These are phyloP conservation scores for Thraustochytrium sp. DNA, from an alignment of 352 stramenopile species.

Conservation along the genomic window DNA sequence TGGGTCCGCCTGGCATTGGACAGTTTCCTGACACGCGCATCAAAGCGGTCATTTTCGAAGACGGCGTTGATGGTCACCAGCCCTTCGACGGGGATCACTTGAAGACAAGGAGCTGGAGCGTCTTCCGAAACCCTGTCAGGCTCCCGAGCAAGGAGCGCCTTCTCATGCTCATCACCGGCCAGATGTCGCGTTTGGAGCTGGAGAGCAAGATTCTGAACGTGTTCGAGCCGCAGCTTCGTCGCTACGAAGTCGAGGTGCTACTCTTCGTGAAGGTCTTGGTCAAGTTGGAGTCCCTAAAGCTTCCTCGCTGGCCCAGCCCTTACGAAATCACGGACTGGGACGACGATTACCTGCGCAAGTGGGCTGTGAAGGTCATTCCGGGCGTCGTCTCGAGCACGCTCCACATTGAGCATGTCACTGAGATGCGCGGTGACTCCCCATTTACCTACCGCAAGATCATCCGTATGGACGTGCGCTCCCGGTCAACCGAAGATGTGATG, in stretches of 20 bases:
- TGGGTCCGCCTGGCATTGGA: not conserved
- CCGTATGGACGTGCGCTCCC: not conserved
- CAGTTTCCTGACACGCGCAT: not conserved
- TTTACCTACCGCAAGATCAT: not conserved
- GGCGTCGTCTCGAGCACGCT: not conserved
- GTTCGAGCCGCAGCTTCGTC: not conserved
- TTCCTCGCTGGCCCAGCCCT: not conserved
- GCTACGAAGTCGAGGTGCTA: not conserved
- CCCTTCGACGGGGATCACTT: not conserved
- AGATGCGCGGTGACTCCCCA: not conserved
- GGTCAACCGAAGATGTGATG: not conserved
- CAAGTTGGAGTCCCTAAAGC: not conserved
- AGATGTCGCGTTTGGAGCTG: not conserved
- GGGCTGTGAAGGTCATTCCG: not conserved
- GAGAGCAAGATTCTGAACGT: slow-evolving; percentile 11
- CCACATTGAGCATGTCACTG: not conserved
- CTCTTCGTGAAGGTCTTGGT: not conserved
- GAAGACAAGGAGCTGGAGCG: too few relatives aligned
- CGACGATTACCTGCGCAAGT: not conserved
- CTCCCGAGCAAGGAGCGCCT: too few relatives aligned
- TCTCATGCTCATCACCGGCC: not conserved
- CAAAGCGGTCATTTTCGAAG: not conserved
- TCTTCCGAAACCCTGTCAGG: too few relatives aligned
- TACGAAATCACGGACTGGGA: not conserved
- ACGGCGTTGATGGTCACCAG: not conserved